Base-by-base conservation (phyloP, 2,329 filamentous ascomycete genomes). In the Trichoderma aggressivum region DNA sequence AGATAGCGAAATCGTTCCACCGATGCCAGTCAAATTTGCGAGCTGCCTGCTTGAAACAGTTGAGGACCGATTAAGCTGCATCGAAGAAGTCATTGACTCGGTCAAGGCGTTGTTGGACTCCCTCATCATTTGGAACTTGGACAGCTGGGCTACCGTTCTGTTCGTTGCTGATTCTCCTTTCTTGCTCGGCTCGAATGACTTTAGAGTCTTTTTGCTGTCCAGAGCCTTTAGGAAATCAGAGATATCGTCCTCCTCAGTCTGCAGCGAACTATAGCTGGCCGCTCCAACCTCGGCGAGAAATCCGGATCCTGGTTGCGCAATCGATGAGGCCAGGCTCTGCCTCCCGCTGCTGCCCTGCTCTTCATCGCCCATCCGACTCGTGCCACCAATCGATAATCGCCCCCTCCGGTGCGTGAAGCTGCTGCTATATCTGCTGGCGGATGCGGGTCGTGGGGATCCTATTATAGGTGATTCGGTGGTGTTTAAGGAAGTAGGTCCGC, bases 11-110 rank as follows among this genome's bases (percentile, higher is more conserved):
- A 91, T 91, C 1, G 94, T 86, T 67, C 93, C 91, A 16, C 82
- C 81, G 80, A 94, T 93, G 72, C 91, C 86, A 3, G 88, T 87
- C 3, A 89, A 86, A 73, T 88, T 89, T 11, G 85, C 83, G 61
- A 90, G 77, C 70, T 89, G 88, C 32, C 88, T 83, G 74, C 88
- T 90, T 0, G 88, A 90, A 0, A 94, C 93, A 71, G 89, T 92
- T 5, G 92, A 94, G 0, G 94, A 96, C 50, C 93, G 89, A 60
- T 97, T 92, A 71, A 98, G 84, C 75, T 97, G 89, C 76, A 94
- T 87, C 0, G 95, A 98, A 1, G 94, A 96, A 32, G 93, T 94
- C 87, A 99, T 94, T 0, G 94, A 97, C 68, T 99, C 96, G 0
- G 94, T 97, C 53, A 99, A 86, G 6, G 90, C 92, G 70, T 93